phyloP scores from a whole-genome alignment of 192 early-diverging fungal genomes.

The Chytriomyces hyalinus region DNA sequence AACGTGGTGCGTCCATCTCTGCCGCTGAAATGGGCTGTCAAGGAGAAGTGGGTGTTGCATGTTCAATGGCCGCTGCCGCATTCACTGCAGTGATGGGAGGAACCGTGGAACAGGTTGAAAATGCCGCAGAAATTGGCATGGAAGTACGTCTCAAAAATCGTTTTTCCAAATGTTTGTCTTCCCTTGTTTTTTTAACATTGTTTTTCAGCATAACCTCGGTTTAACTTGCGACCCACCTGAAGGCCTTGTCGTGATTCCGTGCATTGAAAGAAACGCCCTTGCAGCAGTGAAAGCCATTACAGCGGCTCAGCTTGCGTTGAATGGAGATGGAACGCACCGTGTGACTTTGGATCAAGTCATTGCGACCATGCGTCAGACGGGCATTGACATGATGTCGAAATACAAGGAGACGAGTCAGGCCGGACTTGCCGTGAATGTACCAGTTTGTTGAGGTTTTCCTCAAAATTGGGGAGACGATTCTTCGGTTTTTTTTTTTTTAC shows the following conservation, averaged over 20 bases:
- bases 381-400: constrained; percentile 64
- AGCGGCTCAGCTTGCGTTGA: constrained; percentile 92
- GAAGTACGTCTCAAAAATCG: constrained; percentile 22
- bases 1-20: constrained; percentile 91
- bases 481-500: background rate
- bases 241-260: constrained; percentile 94
- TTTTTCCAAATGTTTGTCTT: no score
- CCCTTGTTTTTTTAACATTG: no score
- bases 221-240: constrained; percentile 78
- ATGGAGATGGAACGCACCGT: constrained; percentile 87
- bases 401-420: constrained; percentile 97
- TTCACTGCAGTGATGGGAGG: constrained; percentile 97
- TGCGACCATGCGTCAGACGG: constrained; percentile 92
- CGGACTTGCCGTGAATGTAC: constrained; percentile 91
- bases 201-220: constrained; percentile 48
- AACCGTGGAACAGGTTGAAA: constrained; percentile 85
- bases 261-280: constrained; percentile 93
- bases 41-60: constrained; percentile 98
- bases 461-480: background rate
- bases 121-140: constrained; percentile 98
- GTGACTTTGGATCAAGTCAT: constrained; percentile 96
- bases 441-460: constrained; percentile 51
- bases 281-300: constrained; percentile 96
- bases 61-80: constrained; percentile 93
- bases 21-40: constrained; percentile 98